These are phyloP conservation scores for Sporothrix mexicana DNA, from an alignment of 2,329 filamentous ascomycete species.

Conservation along the genomic window DNA sequence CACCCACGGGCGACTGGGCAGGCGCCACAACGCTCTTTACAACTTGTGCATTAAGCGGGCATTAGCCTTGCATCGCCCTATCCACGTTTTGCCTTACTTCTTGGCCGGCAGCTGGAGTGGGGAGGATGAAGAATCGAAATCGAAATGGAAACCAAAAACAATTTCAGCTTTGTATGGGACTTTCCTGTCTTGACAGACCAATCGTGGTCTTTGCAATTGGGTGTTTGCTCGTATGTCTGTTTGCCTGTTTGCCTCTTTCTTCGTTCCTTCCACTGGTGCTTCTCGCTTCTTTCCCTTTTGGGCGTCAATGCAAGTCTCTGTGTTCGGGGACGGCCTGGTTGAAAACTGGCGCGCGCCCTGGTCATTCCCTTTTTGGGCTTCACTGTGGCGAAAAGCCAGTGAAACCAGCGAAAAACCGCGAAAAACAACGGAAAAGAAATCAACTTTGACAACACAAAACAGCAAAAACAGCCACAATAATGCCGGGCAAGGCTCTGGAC, in stretches of 20 bases:
- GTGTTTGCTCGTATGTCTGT: neutral
- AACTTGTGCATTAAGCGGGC: conserved; percentile 7
- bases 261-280: neutral
- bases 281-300: neutral
- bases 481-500: neutral
- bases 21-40: neutral
- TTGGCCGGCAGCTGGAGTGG: neutral
- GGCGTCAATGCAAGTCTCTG: neutral
- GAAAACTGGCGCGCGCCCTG: conserved; percentile 25
- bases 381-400: conserved; percentile 4
- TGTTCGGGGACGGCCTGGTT: conserved; percentile 26
- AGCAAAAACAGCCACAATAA: neutral
- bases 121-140: neutral
- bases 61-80: conserved; percentile 9
- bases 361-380: neutral
- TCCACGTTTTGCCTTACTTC: neutral
- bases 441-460: neutral
- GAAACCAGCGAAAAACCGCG: neutral
- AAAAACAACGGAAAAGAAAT: no score
- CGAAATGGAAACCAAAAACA: neutral
- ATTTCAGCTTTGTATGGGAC: neutral
- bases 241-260: conserved; percentile 5
- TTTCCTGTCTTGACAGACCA: neutral
- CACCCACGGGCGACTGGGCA: neutral
- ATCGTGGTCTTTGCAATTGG: conserved; percentile 7